Conservation (phyloP, 2,329 filamentous ascomycete genomes). For the Coniochaeta sp. region DNA sequence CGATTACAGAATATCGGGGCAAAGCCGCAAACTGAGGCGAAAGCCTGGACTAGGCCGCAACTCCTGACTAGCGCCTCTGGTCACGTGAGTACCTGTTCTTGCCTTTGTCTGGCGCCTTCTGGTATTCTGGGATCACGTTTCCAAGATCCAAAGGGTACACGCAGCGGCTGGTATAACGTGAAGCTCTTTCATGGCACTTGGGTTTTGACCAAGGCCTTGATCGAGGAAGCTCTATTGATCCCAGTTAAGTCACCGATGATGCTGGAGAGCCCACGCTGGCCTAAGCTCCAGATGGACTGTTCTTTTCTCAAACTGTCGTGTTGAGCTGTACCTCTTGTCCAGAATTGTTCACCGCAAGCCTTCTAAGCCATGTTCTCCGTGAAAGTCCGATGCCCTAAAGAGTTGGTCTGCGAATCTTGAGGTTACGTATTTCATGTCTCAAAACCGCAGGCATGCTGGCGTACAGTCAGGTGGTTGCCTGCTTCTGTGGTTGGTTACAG, state of each 20-base stretch:
- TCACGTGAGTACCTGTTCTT: neutral
- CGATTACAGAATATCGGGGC: slow-evolving; percentile 1
- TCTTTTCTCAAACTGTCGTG: too few species aligned
- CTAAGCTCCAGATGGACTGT: neutral
- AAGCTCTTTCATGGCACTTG: neutral
- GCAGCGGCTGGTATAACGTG: neutral
- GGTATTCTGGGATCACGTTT: neutral
- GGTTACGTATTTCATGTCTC: too few species aligned
- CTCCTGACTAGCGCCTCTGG: neutral
- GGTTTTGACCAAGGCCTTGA: too few species aligned
- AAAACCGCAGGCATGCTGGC: too few species aligned
- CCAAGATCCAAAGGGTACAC: neutral
- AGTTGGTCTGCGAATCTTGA: too few species aligned
- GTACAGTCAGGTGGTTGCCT: too few species aligned
- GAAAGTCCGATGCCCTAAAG: too few species aligned
- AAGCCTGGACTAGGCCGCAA: neutral
- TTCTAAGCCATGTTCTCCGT: too few species aligned
- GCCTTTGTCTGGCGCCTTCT: neutral
- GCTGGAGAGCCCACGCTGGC: neutral
- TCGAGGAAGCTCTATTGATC: too few species aligned
- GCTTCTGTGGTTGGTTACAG: too few species aligned
- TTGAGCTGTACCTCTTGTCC: too few species aligned
- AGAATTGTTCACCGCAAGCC: too few species aligned
- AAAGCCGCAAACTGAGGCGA: neutral
- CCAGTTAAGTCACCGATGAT: neutral